These are phyloP conservation scores for Phytophthora capsici DNA, from an alignment of 352 stramenopile genomes.

Conservation along the genomic window DNA sequence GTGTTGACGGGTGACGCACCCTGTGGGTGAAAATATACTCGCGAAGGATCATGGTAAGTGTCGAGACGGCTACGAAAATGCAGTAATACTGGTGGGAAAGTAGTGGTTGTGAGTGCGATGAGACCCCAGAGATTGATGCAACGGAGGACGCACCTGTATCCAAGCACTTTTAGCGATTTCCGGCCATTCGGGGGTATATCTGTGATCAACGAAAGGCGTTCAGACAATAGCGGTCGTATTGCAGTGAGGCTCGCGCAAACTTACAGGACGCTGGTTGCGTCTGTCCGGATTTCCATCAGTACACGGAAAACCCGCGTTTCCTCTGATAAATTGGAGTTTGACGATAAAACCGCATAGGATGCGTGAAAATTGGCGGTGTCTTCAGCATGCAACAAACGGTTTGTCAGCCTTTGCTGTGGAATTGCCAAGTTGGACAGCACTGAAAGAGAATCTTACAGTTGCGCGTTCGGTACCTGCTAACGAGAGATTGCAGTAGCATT, in stretches of 20 bases:
- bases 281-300: slow-evolving; percentile 53
- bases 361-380: slow-evolving; percentile 48
- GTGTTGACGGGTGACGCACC: slow-evolving; percentile 17
- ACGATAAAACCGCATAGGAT: slow-evolving; percentile 51
- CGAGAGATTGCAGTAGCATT: slow-evolving; percentile 41
- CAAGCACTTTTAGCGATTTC: slow-evolving; percentile 71
- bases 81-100: slow-evolving; percentile 49
- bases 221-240: no score
- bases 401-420: not conserved
- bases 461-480: slow-evolving; percentile 47
- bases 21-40: slow-evolving; percentile 56
- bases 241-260: not conserved
- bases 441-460: slow-evolving; percentile 44
- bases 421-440: no score
- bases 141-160: slow-evolving; percentile 55
- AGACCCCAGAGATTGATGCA: not conserved
- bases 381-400: slow-evolving; percentile 5
- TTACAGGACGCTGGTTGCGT: slow-evolving; percentile 42
- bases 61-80: slow-evolving; percentile 45
- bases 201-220: slow-evolving; percentile 8
- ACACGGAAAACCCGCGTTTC: slow-evolving; percentile 37
- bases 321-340: slow-evolving; percentile 21
- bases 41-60: slow-evolving; percentile 33
- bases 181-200: slow-evolving; percentile 62
- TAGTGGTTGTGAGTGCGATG: not conserved